phyloP scores from a whole-genome alignment of 805 yeast species.

The Wickerhamomyces sydowiorum region DNA sequence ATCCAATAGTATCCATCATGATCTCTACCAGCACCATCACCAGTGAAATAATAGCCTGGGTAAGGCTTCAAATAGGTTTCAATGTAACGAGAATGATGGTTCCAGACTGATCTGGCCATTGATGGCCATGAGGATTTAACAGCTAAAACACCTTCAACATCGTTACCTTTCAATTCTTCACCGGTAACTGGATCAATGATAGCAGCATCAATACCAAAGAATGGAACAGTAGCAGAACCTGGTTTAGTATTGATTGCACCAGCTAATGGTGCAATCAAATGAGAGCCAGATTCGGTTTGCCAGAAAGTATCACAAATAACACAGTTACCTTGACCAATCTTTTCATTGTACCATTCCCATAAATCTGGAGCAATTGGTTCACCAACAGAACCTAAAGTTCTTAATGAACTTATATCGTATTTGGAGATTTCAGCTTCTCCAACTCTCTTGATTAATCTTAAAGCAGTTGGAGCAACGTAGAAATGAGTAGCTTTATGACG shows the following conservation, averaged over 20 bases:
- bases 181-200: slow-evolving; percentile 94
- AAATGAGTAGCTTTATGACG: slow-evolving; percentile 89
- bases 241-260: slow-evolving; percentile 95
- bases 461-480: slow-evolving; percentile 98
- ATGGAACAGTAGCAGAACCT: slow-evolving; percentile 94
- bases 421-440: slow-evolving; percentile 80
- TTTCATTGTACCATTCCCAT: slow-evolving; percentile 97
- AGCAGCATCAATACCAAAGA: slow-evolving; percentile 88
- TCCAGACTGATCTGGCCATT: slow-evolving; percentile 95
- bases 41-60: slow-evolving; percentile 91
- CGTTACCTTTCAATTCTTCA: slow-evolving; percentile 74
- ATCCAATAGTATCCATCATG: slow-evolving; percentile 97
- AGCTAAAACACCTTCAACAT: slow-evolving; percentile 95
- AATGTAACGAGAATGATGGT: slow-evolving; percentile 77
- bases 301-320: slow-evolving; percentile 96
- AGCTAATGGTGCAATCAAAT: slow-evolving; percentile 89
- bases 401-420: slow-evolving; percentile 78
- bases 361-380: slow-evolving; percentile 98
- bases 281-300: slow-evolving; percentile 98
- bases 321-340: slow-evolving; percentile 84
- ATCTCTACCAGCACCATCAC: slow-evolving; percentile 98
- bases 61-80: slow-evolving; percentile 93
- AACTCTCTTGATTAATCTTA: slow-evolving; percentile 83
- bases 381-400: slow-evolving; percentile 95
- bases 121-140: slow-evolving; percentile 94